Base-by-base conservation (phyloP, 305 asterid genomes). In the Solanum hybrid region DNA sequence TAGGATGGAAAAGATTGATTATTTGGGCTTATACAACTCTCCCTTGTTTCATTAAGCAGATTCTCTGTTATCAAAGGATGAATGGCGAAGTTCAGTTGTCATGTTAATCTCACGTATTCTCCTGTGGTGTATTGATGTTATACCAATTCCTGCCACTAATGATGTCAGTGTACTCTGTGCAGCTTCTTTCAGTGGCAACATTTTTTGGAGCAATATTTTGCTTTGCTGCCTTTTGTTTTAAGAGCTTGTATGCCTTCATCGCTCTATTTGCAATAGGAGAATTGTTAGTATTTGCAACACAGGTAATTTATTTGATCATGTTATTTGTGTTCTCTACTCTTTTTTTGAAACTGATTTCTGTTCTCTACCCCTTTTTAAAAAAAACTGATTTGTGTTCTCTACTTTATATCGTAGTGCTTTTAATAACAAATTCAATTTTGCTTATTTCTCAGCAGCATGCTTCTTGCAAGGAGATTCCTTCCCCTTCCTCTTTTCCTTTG, bases 161-260 rank as follows among this genome's bases (percentile, higher is more conserved):
- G 89, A 34, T 57, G 57, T 74, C 26, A 79, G 28, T 73, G 67
- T 89, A n/a, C 73, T 87, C 51, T 87, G 92, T 16, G 94, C 93
- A 97, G 98, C 97, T 97, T 93, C 96, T 97, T 67, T 93, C 99
- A 24, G 89, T 91, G n/a, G 95, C 98, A 24, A 95, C 97, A 84
- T 92, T 96, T 10, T 11, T 90, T n/a, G 99, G 98, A 87, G 99
- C 96, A 18, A 90, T 89, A 88, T 96, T 95, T 92, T 97, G 98
- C 95, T 96, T 97, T 93, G 93, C 95, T 78, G 97, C 98, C 86
- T 97, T 96, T 90, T 97, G 98, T 93, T 94, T 95, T 34, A 94
- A 94, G 92, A 95, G 94, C 95, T 92, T 96, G 39, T 94, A 94
- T 88, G 95, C 87, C 42, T 96, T 92, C 93, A 90, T 97, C 83